Evolutionary conservation across 2,329 filamentous ascomycete species (phyloP), one percentile per base, ranked within the genome.

Genomic region (Penicillium paneum): DNA sequence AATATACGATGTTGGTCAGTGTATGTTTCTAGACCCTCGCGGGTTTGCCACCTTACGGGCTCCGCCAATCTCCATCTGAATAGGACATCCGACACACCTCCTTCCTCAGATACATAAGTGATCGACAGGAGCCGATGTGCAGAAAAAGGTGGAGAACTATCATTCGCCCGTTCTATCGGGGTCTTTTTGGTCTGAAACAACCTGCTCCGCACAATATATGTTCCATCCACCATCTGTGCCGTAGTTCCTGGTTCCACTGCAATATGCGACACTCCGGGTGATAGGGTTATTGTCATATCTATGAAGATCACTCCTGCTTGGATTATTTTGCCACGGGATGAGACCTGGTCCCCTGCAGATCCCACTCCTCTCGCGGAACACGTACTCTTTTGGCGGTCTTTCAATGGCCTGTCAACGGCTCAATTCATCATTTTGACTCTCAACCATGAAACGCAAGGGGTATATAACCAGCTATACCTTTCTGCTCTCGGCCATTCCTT

Each of bases 391-490:
- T 28, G 39, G 17, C 38, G 19, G 29, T 31, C 38, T 21, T 32
- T 31, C n/a, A 12, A 26, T 26, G 42, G 17, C 5, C 29, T 32
- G 32, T 44, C 32, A 10, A 41, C 41, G 39, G 45, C 43, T 36
- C 19, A n/a, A 19, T 29, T 24, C 21, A 31, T 26, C 21, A 36
- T 35, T 15, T 41, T 38, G 39, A n/a, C 26, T n/a, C 17, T 21
- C 8, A n/a, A 35, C 3, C 13, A 41, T 41, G 43, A 52, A 28
- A 41, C n/a, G 7, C 11, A 13, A 39, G n/a, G 49, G 40, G 32
- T 63, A 63, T 62, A 63, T 59, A 63, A 59, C 19, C 24, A 34
- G 36, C 35, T 39, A 19, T 12, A 12, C 36, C 7, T 39, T 38
- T 35, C 57, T 42, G 24, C 39, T 35, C 24, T 44, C 32, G 48